Conservation (phyloP, 129 eudicot species). For the Flaveria bidentis region DNA sequence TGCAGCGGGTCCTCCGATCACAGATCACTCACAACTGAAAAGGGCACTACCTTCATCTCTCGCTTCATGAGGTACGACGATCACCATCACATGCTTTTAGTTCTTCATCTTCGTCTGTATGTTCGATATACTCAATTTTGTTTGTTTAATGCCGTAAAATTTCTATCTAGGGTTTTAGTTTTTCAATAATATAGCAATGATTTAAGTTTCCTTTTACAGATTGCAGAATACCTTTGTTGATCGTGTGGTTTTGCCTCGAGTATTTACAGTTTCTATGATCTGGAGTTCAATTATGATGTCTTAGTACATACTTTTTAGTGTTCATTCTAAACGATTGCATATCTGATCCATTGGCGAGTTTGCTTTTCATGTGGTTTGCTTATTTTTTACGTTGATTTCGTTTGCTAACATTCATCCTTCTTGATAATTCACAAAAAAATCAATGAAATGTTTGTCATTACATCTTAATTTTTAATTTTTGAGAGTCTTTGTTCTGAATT, state of each 20-base stretch:
- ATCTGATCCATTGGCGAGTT: not conserved
- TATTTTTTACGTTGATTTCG: too few relatives aligned
- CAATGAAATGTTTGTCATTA: not conserved
- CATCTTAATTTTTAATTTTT: not conserved
- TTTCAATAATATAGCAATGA: not conserved
- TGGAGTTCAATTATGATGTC: not conserved
- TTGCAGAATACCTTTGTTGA: not conserved
- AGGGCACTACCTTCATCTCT: not conserved
- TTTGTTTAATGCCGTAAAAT: not conserved
- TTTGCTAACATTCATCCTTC: too few relatives aligned
- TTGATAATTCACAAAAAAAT: not conserved
- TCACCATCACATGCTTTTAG: not conserved
- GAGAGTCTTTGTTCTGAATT: not conserved
- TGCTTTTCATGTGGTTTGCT: not conserved
- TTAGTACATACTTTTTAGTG: not conserved
- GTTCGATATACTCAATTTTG: not conserved
- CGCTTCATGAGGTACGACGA: conserved; percentile 22
- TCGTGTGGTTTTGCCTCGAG: not conserved
- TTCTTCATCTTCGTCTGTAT: not conserved
- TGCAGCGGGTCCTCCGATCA: conserved; percentile 4
- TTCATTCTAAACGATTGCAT: conserved; percentile 7
- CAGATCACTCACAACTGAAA: not conserved
- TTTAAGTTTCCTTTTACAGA: not conserved
- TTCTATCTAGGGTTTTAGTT: conserved; percentile 22
- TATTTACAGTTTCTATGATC: not conserved